These are phyloP conservation scores for Phytophthora chlamydospora DNA, from an alignment of 352 stramenopile genomes.

Conservation along the genomic window DNA sequence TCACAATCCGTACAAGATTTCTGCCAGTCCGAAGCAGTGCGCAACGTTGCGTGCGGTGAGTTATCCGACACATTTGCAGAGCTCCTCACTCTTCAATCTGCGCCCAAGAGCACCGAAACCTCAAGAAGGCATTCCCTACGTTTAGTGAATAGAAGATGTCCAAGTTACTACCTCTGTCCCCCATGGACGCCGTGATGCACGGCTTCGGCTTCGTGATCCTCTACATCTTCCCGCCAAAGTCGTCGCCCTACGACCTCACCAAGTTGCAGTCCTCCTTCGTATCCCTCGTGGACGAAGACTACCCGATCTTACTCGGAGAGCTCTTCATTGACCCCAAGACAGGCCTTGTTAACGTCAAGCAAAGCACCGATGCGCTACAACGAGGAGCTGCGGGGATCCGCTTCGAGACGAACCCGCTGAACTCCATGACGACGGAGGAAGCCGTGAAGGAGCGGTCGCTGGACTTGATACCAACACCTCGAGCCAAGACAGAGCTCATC, in stretches of 20 bases:
- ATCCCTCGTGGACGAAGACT: constrained; percentile 45
- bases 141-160: no score
- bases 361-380: constrained; percentile 13
- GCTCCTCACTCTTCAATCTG: not conserved
- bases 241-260: constrained; percentile 36
- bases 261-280: constrained; percentile 38
- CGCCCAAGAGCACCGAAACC: not conserved
- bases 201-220: constrained; percentile 47
- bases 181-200: constrained; percentile 57
- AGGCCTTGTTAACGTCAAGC: constrained; percentile 39
- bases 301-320: constrained; percentile 44
- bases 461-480: constrained; percentile 35
- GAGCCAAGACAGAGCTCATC: constrained; percentile 29
- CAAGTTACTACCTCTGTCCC: constrained; percentile 37
- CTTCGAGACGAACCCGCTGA: constrained; percentile 34
- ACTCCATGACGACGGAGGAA: constrained; percentile 34
- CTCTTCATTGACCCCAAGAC: constrained; percentile 30
- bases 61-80: not conserved
- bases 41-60: constrained; percentile 18
- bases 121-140: constrained; percentile 1
- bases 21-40: constrained; percentile 13
- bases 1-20: not conserved
- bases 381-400: constrained; percentile 30
- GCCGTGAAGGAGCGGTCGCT: constrained; percentile 32
- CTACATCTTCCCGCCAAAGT: constrained; percentile 47